Conservation (phyloP, 331 rosid genomes). For the Pyrus hybrid region DNA sequence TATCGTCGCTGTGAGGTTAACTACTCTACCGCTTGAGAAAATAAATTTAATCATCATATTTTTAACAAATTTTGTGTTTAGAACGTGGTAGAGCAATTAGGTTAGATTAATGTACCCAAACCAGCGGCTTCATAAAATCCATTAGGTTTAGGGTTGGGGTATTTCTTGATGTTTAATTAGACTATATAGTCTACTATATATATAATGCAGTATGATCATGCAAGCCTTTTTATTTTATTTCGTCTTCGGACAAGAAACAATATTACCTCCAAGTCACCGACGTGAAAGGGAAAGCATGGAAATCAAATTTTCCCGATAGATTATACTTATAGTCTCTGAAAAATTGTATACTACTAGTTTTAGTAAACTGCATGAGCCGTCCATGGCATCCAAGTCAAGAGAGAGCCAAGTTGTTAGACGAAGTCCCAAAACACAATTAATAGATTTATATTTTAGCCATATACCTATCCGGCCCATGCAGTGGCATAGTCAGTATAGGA, state of each 20-base stretch:
- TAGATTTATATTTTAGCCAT: too few relatives aligned
- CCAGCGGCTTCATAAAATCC: not conserved
- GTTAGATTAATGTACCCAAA: not conserved
- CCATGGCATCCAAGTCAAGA: not conserved
- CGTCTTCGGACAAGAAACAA: not conserved
- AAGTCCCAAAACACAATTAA: not conserved
- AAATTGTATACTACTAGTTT: too few relatives aligned
- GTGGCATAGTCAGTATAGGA: accelerated
- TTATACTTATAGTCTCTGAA: not conserved
- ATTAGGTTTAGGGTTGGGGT: not conserved
- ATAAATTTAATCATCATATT: not conserved
- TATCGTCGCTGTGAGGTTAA: not conserved
- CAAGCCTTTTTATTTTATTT: too few relatives aligned
- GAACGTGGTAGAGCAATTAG: not conserved
- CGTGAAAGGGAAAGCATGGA: not conserved
- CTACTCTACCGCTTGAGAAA: not conserved
- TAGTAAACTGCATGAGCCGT: not conserved
- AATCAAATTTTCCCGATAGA: not conserved
- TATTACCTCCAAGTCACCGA: constrained; percentile 2
- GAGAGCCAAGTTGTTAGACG: not conserved
- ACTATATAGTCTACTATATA: too few relatives aligned
- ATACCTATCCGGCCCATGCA: too few relatives aligned
- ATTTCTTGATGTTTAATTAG: too few relatives aligned
- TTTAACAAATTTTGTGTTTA: not conserved
- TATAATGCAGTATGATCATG: not conserved